phyloP scores from a whole-genome alignment of 108 stramenopile species.

The Conticribra weissflogii region DNA sequence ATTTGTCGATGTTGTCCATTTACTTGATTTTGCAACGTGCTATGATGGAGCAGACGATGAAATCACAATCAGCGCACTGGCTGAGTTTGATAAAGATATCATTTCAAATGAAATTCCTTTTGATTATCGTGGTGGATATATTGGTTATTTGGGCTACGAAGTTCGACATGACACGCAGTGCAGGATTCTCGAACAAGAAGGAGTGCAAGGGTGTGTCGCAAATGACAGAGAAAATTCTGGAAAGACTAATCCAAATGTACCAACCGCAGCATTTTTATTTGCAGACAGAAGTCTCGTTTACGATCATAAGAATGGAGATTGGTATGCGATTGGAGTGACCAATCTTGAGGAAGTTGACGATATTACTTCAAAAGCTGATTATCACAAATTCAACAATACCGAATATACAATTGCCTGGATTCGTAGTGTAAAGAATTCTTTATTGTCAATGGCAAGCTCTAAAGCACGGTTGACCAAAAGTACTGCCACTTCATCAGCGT shows the following conservation, averaged over 20 bases:
- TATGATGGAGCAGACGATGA: no score
- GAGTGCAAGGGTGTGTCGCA: not conserved
- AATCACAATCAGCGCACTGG: not conserved
- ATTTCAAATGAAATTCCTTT: slow-evolving; percentile 55
- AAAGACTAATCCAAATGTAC: slow-evolving; percentile 50
- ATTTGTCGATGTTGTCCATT: slow-evolving; percentile 14
- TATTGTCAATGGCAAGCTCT: slow-evolving; percentile 11
- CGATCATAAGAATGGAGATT: slow-evolving; percentile 67
- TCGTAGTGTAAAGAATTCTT: slow-evolving; percentile 21
- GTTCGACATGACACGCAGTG: slow-evolving; percentile 72
- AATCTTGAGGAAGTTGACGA: slow-evolving; percentile 9
- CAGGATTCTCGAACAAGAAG: slow-evolving; percentile 46
- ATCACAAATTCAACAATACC: not conserved
- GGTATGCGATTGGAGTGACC: slow-evolving; percentile 72
- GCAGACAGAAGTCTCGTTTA: slow-evolving; percentile 73
- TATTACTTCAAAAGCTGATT: not conserved
- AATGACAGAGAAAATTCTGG: not conserved
- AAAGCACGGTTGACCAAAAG: no score
- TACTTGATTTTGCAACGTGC: no score
- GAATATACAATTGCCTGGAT: slow-evolving; percentile 62
- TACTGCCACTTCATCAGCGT: no score
- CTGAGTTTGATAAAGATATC: slow-evolving; percentile 17
- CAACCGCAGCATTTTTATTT: slow-evolving; percentile 80
- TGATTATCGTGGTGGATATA: slow-evolving; percentile 81
- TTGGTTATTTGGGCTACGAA: slow-evolving; percentile 86